Evolutionary conservation across 2,329 filamentous ascomycete species (phyloP), one percentile per base, ranked within the genome.

Genomic region (Xylariaceae sp.): DNA sequence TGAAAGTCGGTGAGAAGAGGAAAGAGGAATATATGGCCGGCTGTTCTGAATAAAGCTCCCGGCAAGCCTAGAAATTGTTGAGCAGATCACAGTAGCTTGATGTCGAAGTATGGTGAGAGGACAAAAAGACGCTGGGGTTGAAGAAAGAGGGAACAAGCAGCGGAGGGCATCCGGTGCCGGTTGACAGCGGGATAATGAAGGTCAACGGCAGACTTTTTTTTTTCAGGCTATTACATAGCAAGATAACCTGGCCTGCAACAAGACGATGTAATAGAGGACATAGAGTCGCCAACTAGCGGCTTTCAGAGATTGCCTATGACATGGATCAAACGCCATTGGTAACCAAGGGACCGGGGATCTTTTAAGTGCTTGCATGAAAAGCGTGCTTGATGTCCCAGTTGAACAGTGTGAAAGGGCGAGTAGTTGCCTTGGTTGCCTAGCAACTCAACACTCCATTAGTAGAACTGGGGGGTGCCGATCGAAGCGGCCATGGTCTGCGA

Each of bases 1-100:
- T 77, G 75, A 76, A 75, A 70, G 68, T 68, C 60, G 70, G 75
- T 75, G 75, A 77, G 74, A 70, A 70, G 69, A 72, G 69, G 65
- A 63, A 69, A 68, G 67, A 64, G 64, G 68, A 66, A 70, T 77
- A 76, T 77, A 77, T 74, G 73, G 59, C 47, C 60, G 65, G 57
- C 42, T 52, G 60, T 64, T 61, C 61, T 64, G 58, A 59, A 68
- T 66, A 68, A 68, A 71, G 64, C 63, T 67, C 64, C 51, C 55
- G 57, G 34, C 57, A 62, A 67, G 66, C 65, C 58, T 68, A 60
- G 51, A 37, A 63, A 52, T 57, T 61, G 64, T 65, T 65, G 68
- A 58, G 62, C 58, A 60, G 68, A 71, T 73, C 71, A 72, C 70
- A 70, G 64, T 64, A 66, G 65, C 60, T 63, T 58, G 63, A 62